Percentiles rank a stretch among this genome's conserved stretches.
These are phyloP conservation scores for Lactarius sanguifluus DNA, from an alignment of 768 basidiomycete genomes.

Conservation along the genomic window DNA sequence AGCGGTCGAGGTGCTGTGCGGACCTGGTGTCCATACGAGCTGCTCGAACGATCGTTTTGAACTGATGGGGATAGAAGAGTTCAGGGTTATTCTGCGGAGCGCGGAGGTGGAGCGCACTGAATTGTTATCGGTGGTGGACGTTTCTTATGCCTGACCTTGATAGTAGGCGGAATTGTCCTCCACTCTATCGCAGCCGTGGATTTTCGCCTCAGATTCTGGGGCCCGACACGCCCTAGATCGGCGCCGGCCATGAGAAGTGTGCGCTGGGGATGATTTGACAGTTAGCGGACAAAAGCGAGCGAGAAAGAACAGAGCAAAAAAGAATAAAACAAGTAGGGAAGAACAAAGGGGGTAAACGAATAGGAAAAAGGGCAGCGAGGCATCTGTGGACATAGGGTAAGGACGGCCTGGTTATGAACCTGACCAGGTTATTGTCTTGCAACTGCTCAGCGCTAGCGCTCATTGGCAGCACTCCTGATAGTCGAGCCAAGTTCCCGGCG, in stretches of 20 bases:
- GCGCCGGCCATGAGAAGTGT: constrained; percentile 12
- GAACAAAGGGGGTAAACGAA: constrained; percentile 7
- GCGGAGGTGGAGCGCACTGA: constrained; percentile 23
- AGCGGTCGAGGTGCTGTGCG: constrained; percentile 6
- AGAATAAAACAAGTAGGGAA: constrained; percentile 4
- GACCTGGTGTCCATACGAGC: constrained; percentile 27
- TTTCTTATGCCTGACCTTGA: constrained; percentile 30
- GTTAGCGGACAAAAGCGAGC: constrained; percentile 20
- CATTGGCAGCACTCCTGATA: background rate
- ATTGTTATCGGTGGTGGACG: constrained; percentile 27
- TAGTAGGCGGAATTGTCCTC: constrained; percentile 30
- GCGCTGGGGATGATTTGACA: background rate
- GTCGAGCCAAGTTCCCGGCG: constrained; percentile 22
- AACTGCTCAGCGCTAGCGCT: background rate
- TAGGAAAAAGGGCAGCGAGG: constrained; percentile 4
- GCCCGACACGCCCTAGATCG: constrained; percentile 19
- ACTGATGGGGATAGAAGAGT: constrained; percentile 6
- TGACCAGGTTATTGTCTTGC: constrained; percentile 24
- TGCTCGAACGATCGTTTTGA: constrained; percentile 28
- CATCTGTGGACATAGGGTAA: constrained; percentile 8
- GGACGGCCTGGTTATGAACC: constrained; percentile 26
- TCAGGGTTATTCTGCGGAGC: constrained; percentile 1
- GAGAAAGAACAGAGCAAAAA: constrained; percentile 8
- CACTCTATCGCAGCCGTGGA: constrained; percentile 28
- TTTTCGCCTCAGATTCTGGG: constrained; percentile 21